These are phyloP conservation scores for Naganishia friedmannii DNA, from an alignment of 768 basidiomycete genomes.

Conservation along the genomic window DNA sequence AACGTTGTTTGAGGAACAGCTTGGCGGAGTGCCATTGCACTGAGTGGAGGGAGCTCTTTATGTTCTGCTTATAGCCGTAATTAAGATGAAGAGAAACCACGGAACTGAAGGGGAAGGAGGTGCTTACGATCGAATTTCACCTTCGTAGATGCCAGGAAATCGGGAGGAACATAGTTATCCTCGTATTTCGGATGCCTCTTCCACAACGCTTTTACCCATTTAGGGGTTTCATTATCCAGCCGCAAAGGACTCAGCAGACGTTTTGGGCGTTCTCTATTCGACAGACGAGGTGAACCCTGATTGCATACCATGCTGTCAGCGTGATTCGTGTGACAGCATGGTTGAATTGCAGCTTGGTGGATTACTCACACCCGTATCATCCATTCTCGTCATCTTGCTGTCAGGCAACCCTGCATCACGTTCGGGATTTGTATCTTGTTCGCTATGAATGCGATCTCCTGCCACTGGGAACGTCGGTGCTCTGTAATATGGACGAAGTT, in stretches of 20 bases:
- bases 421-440: background rate
- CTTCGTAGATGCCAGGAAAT: constrained; percentile 58
- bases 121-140: constrained; percentile 47
- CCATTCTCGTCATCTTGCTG: background rate
- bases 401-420: background rate
- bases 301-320: background rate
- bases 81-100: constrained; percentile 38
- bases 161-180: constrained; percentile 76
- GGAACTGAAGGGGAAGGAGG: constrained; percentile 57
- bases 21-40: constrained; percentile 46
- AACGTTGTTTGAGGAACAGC: constrained; percentile 69
- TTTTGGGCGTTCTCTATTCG: too few relatives aligned
- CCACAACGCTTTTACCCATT: constrained; percentile 34
- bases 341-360: too few relatives aligned
- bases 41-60: constrained; percentile 61
- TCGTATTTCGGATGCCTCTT: constrained; percentile 60
- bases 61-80: constrained; percentile 28
- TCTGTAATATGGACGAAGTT: too few relatives aligned
- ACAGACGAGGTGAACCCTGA: background rate
- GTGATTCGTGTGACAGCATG: background rate
- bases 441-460: background rate
- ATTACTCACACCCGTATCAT: background rate
- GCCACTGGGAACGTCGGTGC: background rate
- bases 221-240: constrained; percentile 17
- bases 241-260: constrained; percentile 14